phyloP scores from a whole-genome alignment of 345 rosid genomes.

The Sisymbrium irio region DNA sequence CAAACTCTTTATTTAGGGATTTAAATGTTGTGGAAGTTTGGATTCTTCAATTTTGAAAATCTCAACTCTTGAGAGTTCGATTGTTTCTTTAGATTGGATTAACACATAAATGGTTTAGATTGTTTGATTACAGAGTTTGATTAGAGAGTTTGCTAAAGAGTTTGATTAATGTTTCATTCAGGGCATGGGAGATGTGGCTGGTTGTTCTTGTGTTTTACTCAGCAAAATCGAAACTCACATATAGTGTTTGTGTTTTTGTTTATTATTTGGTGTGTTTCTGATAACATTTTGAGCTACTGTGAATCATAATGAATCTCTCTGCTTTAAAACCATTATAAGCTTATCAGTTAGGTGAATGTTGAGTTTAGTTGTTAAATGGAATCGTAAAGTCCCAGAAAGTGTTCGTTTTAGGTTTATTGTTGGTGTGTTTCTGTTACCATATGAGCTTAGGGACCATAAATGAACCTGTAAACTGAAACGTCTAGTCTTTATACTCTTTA shows the following conservation, averaged over 20 bases:
- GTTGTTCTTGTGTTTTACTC: too few species aligned
- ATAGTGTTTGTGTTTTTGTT: neutral
- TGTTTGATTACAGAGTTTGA: too few species aligned
- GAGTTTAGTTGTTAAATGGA: neutral
- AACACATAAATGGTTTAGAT: too few species aligned
- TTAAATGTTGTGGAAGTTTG: too few species aligned
- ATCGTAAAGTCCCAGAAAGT: neutral
- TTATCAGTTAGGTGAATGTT: neutral
- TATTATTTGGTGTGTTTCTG: neutral
- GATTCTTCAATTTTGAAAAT: too few species aligned
- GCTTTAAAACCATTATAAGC: neutral
- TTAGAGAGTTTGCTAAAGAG: too few species aligned
- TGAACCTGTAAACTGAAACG: neutral
- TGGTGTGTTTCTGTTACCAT: slow-evolving; percentile 1
- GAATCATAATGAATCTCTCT: neutral
- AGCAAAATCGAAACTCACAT: neutral
- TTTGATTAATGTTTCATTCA: too few species aligned
- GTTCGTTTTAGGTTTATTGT: neutral
- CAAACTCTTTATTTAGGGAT: too few species aligned
- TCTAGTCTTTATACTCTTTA: neutral
- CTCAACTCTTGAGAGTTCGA: too few species aligned
- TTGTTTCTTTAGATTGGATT: too few species aligned
- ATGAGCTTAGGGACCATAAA: slow-evolving; percentile 1
- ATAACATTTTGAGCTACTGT: neutral
- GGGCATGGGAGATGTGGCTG: too few species aligned